A percentile compares a stretch with the other conserved stretches of the same genome.
phyloP scores from a whole-genome alignment of 345 rosid species.

The Excoecaria cochinchinensis region DNA sequence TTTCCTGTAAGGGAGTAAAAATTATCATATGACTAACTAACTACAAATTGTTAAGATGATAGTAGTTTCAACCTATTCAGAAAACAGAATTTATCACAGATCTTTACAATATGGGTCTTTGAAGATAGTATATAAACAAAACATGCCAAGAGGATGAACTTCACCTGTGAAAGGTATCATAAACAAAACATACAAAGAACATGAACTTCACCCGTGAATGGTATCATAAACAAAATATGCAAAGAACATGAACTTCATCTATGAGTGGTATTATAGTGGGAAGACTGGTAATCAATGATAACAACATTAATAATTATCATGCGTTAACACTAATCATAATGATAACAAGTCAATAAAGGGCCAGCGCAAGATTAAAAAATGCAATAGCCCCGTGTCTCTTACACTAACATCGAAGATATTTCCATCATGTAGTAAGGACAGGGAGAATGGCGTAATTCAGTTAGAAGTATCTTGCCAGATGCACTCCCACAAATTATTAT shows the following conservation, averaged over 20 bases:
- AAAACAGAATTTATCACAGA: background rate
- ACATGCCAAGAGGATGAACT: background rate
- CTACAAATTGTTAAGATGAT: background rate
- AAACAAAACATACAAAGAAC: constrained; percentile 5
- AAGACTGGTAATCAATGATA: background rate
- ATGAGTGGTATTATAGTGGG: background rate
- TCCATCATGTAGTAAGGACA: background rate
- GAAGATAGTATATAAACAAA: constrained; percentile 7
- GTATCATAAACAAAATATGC: constrained; percentile 1
- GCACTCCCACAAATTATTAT: constrained; percentile 1
- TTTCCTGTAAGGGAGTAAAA: background rate
- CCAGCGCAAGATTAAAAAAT: background rate
- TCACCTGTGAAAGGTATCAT: background rate
- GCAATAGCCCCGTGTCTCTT: background rate
- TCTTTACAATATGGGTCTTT: background rate
- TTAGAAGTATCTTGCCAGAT: constrained; percentile 16
- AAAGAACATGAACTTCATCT: background rate
- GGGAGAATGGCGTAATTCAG: constrained; percentile 8
- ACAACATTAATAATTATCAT: background rate
- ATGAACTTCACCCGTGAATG: background rate
- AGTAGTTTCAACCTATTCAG: background rate
- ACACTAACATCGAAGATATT: background rate
- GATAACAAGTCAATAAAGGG: background rate
- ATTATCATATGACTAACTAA: background rate
- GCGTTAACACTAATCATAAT: background rate